Percentiles rank a stretch among this genome's conserved stretches.
Conservation (phyloP, 768 basidiomycete species). For the Rhizopogon vinicolor region DNA sequence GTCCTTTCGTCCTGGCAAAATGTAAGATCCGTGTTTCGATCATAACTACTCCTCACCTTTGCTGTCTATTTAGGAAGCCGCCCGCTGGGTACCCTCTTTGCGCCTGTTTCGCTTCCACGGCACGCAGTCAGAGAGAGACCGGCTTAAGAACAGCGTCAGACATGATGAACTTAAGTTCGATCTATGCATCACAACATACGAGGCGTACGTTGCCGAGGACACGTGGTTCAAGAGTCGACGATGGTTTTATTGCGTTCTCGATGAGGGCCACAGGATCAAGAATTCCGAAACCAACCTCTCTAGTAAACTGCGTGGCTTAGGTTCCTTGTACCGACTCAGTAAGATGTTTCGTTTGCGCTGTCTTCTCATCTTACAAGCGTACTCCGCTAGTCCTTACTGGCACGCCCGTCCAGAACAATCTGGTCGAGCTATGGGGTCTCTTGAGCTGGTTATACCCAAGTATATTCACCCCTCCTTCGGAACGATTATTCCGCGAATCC, state of each 20-base stretch:
- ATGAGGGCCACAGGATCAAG: slow-evolving; percentile 73
- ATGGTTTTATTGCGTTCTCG: slow-evolving; percentile 58
- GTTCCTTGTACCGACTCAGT: slow-evolving; percentile 56
- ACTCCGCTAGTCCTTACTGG: slow-evolving; percentile 54
- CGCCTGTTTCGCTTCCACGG: slow-evolving; percentile 61
- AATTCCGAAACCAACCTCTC: slow-evolving; percentile 55
- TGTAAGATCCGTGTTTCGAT: slow-evolving; percentile 23
- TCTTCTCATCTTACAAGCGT: not conserved
- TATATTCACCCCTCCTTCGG: slow-evolving; percentile 45
- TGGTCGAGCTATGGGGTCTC: slow-evolving; percentile 53
- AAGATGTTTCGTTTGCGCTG: slow-evolving; percentile 1
- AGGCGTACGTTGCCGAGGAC: slow-evolving; percentile 53
- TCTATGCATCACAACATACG: slow-evolving; percentile 68
- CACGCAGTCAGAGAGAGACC: slow-evolving; percentile 43
- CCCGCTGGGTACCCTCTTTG: slow-evolving; percentile 51
- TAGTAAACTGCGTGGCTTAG: slow-evolving; percentile 39
- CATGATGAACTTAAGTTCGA: slow-evolving; percentile 31
- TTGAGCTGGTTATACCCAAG: slow-evolving; percentile 53
- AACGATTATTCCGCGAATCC: slow-evolving; percentile 43
- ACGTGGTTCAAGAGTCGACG: slow-evolving; percentile 55
- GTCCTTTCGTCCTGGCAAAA: slow-evolving; percentile 57
- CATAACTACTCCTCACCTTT: not conserved
- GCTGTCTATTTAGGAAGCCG: slow-evolving; percentile 36
- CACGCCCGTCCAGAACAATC: slow-evolving; percentile 68
- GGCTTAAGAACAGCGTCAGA: slow-evolving; percentile 44